phyloP scores from a whole-genome alignment of 352 stramenopile species.

The Phytophthora rubi region DNA sequence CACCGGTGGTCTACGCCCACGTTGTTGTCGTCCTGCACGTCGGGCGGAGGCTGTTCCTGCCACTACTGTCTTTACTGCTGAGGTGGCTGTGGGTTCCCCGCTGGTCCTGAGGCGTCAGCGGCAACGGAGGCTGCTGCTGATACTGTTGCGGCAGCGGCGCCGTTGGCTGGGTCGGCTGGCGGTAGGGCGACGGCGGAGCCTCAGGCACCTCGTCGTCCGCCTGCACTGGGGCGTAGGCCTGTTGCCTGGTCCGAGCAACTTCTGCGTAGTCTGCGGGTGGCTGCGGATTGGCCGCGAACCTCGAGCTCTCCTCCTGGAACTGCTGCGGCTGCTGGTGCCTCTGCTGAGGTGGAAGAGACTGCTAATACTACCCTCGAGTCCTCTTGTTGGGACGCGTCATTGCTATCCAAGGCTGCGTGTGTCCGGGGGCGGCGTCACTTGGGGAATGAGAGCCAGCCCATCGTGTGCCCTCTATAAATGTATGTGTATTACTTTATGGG shows the following conservation, averaged over 20 bases:
- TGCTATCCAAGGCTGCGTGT: too few relatives aligned
- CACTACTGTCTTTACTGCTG: conserved; percentile 10
- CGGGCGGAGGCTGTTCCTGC: conserved; percentile 17
- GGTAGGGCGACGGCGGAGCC: conserved; percentile 6
- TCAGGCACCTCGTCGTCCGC: conserved; percentile 14
- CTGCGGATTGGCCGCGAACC: conserved; percentile 25
- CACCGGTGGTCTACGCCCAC: too few relatives aligned
- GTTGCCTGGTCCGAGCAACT: conserved; percentile 43
- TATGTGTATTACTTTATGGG: too few relatives aligned
- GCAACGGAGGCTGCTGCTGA: conserved; percentile 17
- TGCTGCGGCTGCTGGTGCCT: conserved; percentile 19
- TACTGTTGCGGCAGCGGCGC: conserved; percentile 12
- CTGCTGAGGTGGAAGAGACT: conserved; percentile 1
- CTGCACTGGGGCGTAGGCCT: conserved; percentile 44
- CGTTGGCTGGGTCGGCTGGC: conserved; percentile 23
- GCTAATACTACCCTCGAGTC: not conserved
- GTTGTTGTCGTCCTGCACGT: too few relatives aligned
- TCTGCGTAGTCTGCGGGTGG: conserved; percentile 38
- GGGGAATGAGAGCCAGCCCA: too few relatives aligned
- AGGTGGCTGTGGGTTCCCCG: conserved; percentile 16
- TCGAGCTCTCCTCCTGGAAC: conserved; percentile 26
- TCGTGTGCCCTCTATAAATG: too few relatives aligned
- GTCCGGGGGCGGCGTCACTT: too few relatives aligned
- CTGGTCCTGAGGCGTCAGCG: conserved; percentile 17
- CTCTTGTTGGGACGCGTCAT: too few relatives aligned